Evolutionary conservation across 2,329 filamentous ascomycete genomes (phyloP), one percentile per base, ranked within the genome.

Genomic region (Fusarium chaquense): DNA sequence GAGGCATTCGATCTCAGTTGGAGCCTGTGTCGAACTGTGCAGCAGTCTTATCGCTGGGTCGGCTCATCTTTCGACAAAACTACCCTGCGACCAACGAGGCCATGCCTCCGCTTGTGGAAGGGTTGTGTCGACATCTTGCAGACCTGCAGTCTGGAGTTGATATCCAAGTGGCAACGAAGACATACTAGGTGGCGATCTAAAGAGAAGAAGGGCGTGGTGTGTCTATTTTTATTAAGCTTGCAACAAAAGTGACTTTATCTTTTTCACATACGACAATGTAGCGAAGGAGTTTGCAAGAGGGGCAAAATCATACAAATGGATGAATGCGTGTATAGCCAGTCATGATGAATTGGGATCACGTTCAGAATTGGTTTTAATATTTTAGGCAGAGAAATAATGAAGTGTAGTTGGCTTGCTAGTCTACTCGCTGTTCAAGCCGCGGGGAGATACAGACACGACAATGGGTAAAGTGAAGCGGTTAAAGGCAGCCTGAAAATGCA

Each of bases 101-200:
- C 16, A 54, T 75, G 55, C 72, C 72, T 32, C 72, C 69, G 1
- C 40, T 75, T 45, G 67, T 74, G 7, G 66, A 72, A 58, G 62
- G 59, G 16, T 54, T 74, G n/a, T 65, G 64, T 24, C 60, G 65
- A 30, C 62, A 72, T 41, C 67, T 75, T 35, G 49, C n/a, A 18
- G 69, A 73, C 18, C 35, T 74, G 13, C 57, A 70, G 40, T 33
- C 50, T 8, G 52, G 58, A n/a, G 24, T 49, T 33, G 32, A 45
- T 30, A 38, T 53, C 5, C 50, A 64, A 12, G 24, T 59, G 58
- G 20, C 24, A 38, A 35, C 38, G 33, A 33, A 40, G 45, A 47
- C 43, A n/a, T 26, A 55, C 33, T 58, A 62, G 32, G 51, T 11
- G 15, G 20, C 24, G 35, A 22, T 40, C 36, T 33, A 40, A 40